Evolutionary conservation across 2,329 filamentous ascomycete species (phyloP), one percentile per base, ranked within the genome.

Genomic region (Fusarium sp.): DNA sequence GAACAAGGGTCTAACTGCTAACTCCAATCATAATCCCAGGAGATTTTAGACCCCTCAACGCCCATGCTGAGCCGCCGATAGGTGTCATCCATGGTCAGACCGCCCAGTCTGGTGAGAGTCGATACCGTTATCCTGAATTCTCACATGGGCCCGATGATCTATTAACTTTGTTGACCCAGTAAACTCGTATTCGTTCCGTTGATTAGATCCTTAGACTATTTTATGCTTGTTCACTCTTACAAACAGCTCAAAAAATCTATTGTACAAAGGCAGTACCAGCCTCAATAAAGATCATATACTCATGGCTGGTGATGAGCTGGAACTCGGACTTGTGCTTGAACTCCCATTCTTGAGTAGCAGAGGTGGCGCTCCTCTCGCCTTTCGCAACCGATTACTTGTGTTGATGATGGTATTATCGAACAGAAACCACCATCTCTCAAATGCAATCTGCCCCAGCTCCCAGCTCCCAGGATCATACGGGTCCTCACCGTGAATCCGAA

Each of bases 381-480:
- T 78, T 64, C 86, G 80, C 80, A 82, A 81, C 51, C 80, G 77
- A 74, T 89, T 88, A 71, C 85, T 86, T 53, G 80, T 81, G 44
- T 83, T 81, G n/a, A 89, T 75, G 16, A 88, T 81, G 12, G 79
- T 78, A 10, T 80, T 74, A 70, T 89, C 86, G 72, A 89, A 85
- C 36, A 86, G 75, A 76, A 87, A 89, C 86, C 86, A 89, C 87
- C 87, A 89, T 40, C 83, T 80, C 74, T 84, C 81, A 74, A 88
- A 88, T 23, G 88, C 76, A n/a, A 82, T 71, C 74, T 88, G 85
- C 2, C 86, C 86, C 13, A 89, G 80, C 74, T 89, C 87, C 86
- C 86, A 89, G 31, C 78, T 80, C 26, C 74, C 72, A 8, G 80
- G 76, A 49, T 85, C 80, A 64, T 83, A 85, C 20, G 85, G 83